Percentiles rank a stretch among this genome's conserved stretches.
Evolutionary conservation across 2,329 filamentous ascomycete genomes (phyloP).

Genomic region (Ophiostoma sp.): DNA sequence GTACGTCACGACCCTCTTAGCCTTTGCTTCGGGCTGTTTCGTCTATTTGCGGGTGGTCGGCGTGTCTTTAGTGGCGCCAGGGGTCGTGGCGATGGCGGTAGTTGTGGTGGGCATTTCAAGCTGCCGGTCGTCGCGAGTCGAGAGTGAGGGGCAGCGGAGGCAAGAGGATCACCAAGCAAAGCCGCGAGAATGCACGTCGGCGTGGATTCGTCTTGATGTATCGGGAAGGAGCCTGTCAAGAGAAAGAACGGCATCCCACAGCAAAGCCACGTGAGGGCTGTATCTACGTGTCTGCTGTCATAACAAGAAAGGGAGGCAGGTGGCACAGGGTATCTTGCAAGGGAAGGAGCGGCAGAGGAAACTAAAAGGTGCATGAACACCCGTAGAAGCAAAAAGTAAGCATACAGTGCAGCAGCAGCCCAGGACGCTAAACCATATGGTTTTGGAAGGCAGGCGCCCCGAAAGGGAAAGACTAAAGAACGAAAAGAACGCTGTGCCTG

Average conservation of each 20-base stretch:
- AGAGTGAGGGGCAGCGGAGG: too few relatives aligned
- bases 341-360: too few relatives aligned
- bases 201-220: neutral
- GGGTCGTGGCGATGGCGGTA: neutral
- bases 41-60: neutral
- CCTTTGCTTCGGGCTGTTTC: constrained; percentile 4
- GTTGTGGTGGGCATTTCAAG: neutral
- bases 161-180: neutral
- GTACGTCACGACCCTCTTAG: neutral
- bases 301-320: neutral
- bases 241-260: too few relatives aligned
- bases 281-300: neutral
- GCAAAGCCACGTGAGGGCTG: neutral
- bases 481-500: neutral
- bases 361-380: neutral
- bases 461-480: neutral
- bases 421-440: neutral
- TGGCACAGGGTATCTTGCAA: too few relatives aligned
- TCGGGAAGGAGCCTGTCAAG: neutral
- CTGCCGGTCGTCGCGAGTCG: neutral
- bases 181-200: neutral
- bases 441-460: neutral
- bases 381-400: neutral
- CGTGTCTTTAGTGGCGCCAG: constrained; percentile 1
- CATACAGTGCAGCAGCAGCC: constrained; percentile 8